phyloP scores from a whole-genome alignment of 108 stramenopile genomes.

The Conticribra guillardii region DNA sequence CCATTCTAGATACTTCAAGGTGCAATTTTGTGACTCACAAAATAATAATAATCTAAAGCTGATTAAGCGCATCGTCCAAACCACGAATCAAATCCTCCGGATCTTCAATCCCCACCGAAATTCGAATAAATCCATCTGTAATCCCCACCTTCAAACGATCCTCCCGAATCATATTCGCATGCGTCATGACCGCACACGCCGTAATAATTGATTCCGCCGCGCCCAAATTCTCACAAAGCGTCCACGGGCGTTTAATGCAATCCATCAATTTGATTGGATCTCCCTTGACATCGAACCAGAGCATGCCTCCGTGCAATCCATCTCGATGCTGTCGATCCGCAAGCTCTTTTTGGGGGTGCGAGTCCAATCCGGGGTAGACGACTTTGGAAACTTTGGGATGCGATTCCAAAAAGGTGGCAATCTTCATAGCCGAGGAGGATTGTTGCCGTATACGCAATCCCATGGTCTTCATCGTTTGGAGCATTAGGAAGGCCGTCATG shows the following conservation, averaged over 20 bases:
- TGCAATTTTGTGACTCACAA: too few species aligned
- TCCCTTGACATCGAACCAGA: constrained; percentile 85
- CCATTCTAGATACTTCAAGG: too few species aligned
- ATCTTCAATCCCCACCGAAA: constrained; percentile 83
- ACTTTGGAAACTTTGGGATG: constrained; percentile 80
- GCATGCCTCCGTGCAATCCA: constrained; percentile 84
- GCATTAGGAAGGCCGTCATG: constrained; percentile 82
- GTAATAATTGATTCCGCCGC: constrained; percentile 84
- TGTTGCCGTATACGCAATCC: constrained; percentile 73
- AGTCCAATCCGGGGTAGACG: constrained; percentile 79
- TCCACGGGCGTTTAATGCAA: constrained; percentile 79
- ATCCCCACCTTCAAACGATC: constrained; percentile 83
- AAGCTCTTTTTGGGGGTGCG: constrained; percentile 80
- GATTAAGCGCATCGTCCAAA: constrained; percentile 72
- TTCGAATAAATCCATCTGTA: constrained; percentile 85
- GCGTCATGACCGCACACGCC: constrained; percentile 86
- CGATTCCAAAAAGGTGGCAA: constrained; percentile 80
- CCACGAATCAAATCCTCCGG: constrained; percentile 75
- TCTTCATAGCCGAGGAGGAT: constrained; percentile 69
- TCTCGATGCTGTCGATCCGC: constrained; percentile 78
- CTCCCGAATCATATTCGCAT: constrained; percentile 80
- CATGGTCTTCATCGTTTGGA: constrained; percentile 88
- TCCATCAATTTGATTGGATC: constrained; percentile 85
- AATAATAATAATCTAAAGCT: constrained; percentile 32
- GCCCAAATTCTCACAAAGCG: constrained; percentile 83